These are phyloP conservation scores for Pseudonitzschia multiseries DNA, from an alignment of 108 stramenopile genomes.

Conservation along the genomic window DNA sequence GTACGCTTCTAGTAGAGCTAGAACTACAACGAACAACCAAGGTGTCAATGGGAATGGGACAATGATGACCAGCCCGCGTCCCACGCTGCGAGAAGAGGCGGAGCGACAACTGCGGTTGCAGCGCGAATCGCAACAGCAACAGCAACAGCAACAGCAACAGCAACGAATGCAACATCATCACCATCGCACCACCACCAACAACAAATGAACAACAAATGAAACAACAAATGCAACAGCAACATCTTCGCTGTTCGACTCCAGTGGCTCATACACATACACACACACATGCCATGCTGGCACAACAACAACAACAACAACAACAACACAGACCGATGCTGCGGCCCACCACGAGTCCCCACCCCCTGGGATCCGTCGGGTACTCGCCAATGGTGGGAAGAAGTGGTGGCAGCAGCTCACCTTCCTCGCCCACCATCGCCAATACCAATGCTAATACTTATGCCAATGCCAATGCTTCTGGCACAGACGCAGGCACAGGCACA, in stretches of 20 bases:
- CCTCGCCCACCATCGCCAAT: neutral
- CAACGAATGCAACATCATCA: neutral
- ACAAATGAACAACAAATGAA: neutral
- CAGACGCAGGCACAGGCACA: neutral
- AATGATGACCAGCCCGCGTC: conserved; percentile 7
- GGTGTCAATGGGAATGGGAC: neutral
- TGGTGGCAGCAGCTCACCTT: neutral
- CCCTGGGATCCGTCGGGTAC: neutral
- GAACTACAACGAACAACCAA: neutral
- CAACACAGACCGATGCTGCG: neutral
- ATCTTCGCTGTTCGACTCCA: neutral
- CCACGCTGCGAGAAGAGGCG: conserved; percentile 8
- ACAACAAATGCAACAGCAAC: neutral
- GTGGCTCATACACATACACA: too few species aligned
- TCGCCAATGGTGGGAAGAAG: neutral
- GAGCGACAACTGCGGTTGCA: conserved; percentile 2
- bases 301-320: neutral
- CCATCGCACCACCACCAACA: neutral
- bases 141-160: neutral
- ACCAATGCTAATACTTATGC: neutral
- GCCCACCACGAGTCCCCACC: conserved; percentile 3
- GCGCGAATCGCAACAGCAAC: neutral
- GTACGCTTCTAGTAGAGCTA: neutral
- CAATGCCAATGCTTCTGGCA: neutral
- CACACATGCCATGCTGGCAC: too few species aligned